These are phyloP conservation scores for Scenedesmus sp. DNA, from an alignment of 163 green algal genomes.

Conservation along the genomic window DNA sequence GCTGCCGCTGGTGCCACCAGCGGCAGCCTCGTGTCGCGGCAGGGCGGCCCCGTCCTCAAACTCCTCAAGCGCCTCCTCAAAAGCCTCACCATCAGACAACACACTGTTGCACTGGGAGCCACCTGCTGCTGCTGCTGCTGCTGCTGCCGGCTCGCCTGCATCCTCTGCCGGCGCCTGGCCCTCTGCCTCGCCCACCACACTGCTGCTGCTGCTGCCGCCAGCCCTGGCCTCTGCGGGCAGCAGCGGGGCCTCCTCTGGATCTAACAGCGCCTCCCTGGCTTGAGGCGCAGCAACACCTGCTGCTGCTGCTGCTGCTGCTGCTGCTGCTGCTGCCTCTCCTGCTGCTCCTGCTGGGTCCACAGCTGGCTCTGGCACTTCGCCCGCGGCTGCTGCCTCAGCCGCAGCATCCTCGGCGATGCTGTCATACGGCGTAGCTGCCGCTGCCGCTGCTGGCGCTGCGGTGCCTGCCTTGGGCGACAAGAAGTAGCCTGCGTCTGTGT, in stretches of 20 bases:
- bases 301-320: not conserved
- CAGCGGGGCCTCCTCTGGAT: not conserved
- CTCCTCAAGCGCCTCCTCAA: not conserved
- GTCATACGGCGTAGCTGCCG: not conserved
- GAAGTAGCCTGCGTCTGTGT: slow-evolving; percentile 16
- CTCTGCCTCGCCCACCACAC: no score
- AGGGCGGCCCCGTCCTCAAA: not conserved
- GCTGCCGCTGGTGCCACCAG: no score
- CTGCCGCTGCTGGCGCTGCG: not conserved
- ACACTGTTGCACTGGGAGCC: not conserved
- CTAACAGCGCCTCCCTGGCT: not conserved
- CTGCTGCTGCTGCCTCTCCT: not conserved
- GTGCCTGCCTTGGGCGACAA: not conserved
- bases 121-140: no score
- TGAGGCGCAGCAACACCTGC: not conserved
- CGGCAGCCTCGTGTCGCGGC: no score
- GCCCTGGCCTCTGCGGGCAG: not conserved
- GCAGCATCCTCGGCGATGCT: not conserved
- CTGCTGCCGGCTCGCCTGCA: not conserved
- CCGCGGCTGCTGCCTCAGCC: not conserved
- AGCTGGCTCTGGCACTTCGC: not conserved
- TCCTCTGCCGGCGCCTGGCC: not conserved
- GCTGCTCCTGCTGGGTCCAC: not conserved
- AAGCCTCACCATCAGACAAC: not conserved
- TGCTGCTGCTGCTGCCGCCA: slow-evolving; percentile 29